phyloP scores from a whole-genome alignment of 352 stramenopile genomes.

The Blastocystis sp. region DNA sequence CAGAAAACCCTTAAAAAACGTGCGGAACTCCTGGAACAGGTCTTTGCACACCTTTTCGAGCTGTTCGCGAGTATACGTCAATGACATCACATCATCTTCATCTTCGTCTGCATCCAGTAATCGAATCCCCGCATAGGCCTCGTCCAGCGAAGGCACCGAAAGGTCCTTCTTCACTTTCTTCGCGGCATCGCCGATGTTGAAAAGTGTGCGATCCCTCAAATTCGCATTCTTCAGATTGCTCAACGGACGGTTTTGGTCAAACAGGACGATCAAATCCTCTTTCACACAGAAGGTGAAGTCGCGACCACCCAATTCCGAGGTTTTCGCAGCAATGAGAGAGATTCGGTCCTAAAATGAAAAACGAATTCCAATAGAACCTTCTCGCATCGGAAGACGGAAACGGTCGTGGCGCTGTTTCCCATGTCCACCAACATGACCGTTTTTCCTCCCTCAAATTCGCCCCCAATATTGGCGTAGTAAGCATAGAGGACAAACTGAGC shows the following conservation, averaged over 20 bases:
- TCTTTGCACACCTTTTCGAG: not conserved
- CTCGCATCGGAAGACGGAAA: not conserved
- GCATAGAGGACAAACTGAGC: not conserved
- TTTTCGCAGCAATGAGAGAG: not conserved
- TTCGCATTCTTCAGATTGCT: not conserved
- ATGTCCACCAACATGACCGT: conserved; percentile 27
- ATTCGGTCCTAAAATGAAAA: not conserved
- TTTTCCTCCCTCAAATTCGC: not conserved
- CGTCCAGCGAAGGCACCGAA: not conserved
- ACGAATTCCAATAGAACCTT: not conserved
- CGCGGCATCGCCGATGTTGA: not conserved
- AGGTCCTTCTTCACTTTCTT: conserved; percentile 18
- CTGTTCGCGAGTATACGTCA: not conserved
- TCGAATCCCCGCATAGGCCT: not conserved
- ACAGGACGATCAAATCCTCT: not conserved
- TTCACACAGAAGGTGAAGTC: not conserved
- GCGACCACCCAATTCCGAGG: not conserved
- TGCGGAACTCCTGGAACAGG: not conserved
- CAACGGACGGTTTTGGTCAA: not conserved
- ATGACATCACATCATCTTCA: not conserved
- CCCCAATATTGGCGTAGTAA: not conserved
- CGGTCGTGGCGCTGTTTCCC: not conserved
- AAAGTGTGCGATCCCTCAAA: not conserved
- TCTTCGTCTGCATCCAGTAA: not conserved
- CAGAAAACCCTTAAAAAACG: not conserved